Conservation (phyloP, 228 moss, liverwort and hornwort genomes). For the Sphagnum magellanicum region DNA sequence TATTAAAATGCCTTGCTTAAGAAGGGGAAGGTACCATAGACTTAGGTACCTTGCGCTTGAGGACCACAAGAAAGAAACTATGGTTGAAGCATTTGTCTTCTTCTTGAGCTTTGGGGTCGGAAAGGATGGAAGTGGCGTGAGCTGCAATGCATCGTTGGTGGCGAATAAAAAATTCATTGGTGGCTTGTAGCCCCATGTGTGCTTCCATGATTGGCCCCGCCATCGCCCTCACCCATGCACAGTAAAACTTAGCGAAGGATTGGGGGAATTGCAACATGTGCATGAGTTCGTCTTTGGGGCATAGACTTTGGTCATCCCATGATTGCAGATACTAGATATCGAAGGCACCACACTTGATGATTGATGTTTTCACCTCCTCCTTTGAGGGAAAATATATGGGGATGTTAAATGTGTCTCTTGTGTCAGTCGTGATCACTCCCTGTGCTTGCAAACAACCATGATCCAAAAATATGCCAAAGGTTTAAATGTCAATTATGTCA, state of each 20-base stretch:
- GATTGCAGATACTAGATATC: slow-evolving; percentile 20
- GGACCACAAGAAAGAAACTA: slow-evolving; percentile 19
- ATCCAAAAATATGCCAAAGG: too few relatives aligned
- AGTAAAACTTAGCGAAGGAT: slow-evolving; percentile 36
- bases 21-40: too few relatives aligned
- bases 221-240: slow-evolving; percentile 33
- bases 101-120: slow-evolving; percentile 7
- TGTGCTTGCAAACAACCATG: too few relatives aligned
- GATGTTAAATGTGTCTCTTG: slow-evolving; percentile 27
- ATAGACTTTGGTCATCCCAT: slow-evolving; percentile 15
- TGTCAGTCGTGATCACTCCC: slow-evolving; percentile 18
- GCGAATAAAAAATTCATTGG: slow-evolving; percentile 23
- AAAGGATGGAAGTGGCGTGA: slow-evolving; percentile 16
- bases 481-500: slow-evolving; percentile 3
- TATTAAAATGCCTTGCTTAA: too few relatives aligned
- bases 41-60: neutral
- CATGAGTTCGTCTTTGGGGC: slow-evolving; percentile 22
- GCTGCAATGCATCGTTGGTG: slow-evolving; percentile 14
- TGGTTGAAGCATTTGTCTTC: slow-evolving; percentile 25
- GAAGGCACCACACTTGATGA: neutral
- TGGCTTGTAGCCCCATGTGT: slow-evolving; percentile 27
- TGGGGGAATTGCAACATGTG: slow-evolving; percentile 21
- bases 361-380: slow-evolving; percentile 21
- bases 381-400: slow-evolving; percentile 16
- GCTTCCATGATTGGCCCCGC: slow-evolving; percentile 32